Conservation (phyloP, 78 protist species). For the Dictyostelium brefeldianum region DNA sequence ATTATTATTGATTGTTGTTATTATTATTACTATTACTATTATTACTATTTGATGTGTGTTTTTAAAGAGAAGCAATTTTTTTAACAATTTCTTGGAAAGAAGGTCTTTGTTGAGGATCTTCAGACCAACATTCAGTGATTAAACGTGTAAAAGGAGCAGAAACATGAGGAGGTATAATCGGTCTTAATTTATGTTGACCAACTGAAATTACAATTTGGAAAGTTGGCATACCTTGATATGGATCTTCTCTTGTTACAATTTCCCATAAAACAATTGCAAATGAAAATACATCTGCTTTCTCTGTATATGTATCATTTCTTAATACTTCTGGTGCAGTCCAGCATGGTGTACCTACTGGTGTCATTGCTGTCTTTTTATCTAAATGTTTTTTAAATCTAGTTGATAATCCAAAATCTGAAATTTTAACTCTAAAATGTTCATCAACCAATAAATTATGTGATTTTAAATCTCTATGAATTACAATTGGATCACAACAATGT, state of each 20-base stretch:
- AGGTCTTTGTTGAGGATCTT: conserved; percentile 79
- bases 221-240: conserved; percentile 86
- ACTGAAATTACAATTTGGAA: conserved; percentile 83
- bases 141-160: conserved; percentile 50
- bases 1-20: no score
- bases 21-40: no score
- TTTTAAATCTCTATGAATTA: conserved; percentile 87
- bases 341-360: conserved; percentile 79
- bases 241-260: conserved; percentile 68
- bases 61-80: conserved; percentile 29
- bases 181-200: conserved; percentile 78
- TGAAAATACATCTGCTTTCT: conserved; percentile 75
- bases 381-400: conserved; percentile 77
- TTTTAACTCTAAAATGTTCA: conserved; percentile 87
- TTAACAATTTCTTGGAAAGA: conserved; percentile 76
- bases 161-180: conserved; percentile 67
- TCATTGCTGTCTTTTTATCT: conserved; percentile 69
- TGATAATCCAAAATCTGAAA: conserved; percentile 66
- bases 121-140: conserved; percentile 80
- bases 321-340: conserved; percentile 84
- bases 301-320: conserved; percentile 59
- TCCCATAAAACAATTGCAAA: conserved; percentile 84
- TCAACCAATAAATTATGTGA: conserved; percentile 86
- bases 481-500: conserved; percentile 83
- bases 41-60: no score